Percentiles rank a stretch among this genome's conserved stretches.
These are phyloP conservation scores for Fraxinus latifolia DNA, from an alignment of 305 asterid genomes.

Conservation along the genomic window DNA sequence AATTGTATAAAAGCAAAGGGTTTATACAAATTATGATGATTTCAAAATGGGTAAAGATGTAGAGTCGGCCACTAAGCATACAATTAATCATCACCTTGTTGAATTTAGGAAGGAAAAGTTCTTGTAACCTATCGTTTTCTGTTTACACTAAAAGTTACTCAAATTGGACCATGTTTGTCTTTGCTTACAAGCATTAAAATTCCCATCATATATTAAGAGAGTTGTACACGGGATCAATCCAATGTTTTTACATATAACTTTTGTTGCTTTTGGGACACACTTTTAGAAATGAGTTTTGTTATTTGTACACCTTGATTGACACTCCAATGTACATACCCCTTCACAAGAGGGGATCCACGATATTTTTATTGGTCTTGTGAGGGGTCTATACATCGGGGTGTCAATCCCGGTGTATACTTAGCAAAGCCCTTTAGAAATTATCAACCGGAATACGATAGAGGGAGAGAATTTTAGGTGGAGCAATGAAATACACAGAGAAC, in stretches of 20 bases:
- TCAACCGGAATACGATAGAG: not conserved
- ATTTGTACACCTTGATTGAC: not conserved
- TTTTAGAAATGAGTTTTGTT: not conserved
- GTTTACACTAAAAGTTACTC: not conserved
- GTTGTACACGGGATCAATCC: not conserved
- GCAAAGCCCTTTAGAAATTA: not conserved
- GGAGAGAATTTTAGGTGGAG: not conserved
- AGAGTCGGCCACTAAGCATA: not conserved
- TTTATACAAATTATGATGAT: not conserved
- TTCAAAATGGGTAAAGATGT: not conserved
- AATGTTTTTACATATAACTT: not conserved
- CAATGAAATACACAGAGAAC: not conserved
- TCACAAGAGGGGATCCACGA: not conserved
- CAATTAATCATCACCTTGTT: not conserved
- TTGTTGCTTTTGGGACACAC: not conserved
- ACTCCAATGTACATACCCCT: not conserved
- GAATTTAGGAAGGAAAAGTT: not conserved
- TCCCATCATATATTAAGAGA: not conserved
- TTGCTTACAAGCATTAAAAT: not conserved
- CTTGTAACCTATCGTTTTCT: not conserved
- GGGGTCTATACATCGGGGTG: not conserved
- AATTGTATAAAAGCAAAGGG: not conserved
- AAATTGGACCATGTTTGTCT: not conserved
- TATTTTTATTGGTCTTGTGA: not conserved
- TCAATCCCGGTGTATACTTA: too few species aligned